Evolutionary conservation across 768 basidiomycete species (phyloP), one percentile per base, ranked within the genome.

Genomic region (Pholiota molesta): DNA sequence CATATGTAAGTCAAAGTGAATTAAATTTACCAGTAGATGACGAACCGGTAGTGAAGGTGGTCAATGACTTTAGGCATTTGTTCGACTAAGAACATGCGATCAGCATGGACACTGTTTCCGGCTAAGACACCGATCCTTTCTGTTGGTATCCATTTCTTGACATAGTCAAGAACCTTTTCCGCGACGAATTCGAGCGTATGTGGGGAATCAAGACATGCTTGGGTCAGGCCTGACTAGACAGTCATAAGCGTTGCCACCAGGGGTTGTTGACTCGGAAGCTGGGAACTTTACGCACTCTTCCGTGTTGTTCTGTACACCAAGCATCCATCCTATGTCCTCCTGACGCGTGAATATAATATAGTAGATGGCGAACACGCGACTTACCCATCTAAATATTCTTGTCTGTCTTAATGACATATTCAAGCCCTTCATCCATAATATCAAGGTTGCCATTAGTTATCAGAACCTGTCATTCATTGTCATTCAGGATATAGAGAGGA

Each of bases 251-350:
- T 40, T 16, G 35, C 7, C 11, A 13, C 35, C 1, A 13, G 35
- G 11, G 16, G 26, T 26, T 26, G 19, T n/a, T 8, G 7, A 17
- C 23, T 23, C 19, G 26, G n/a, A 39, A 42, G 4, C 14, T 37
- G 44, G 42, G n/a, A 59, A 29, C 9, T 51, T 29, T 53, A 73
- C 84, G 63, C 65, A 91, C 93, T 70, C 80, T 75, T 35, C 87
- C 89, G 65, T 97, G 95, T 62, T 94, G 92, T 6, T 83, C 83
- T 29, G 77, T 86, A 73, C 95, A 97, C 95, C 95, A 97, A 63
- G 87, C 80, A 62, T 86, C 83, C 95, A 97, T 97, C 17, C 92
- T 95, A 64, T 31, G 5, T 52, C 28, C 6, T 45, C 40, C 3
- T 59, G 35, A 47, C 21, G 56, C 42, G 23, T 23, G 55, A 45